A percentile compares a stretch with the other conserved stretches of the same genome.
Evolutionary conservation across 1,139 yeast species (phyloP).

Genomic region (Torulaspora globosa): DNA sequence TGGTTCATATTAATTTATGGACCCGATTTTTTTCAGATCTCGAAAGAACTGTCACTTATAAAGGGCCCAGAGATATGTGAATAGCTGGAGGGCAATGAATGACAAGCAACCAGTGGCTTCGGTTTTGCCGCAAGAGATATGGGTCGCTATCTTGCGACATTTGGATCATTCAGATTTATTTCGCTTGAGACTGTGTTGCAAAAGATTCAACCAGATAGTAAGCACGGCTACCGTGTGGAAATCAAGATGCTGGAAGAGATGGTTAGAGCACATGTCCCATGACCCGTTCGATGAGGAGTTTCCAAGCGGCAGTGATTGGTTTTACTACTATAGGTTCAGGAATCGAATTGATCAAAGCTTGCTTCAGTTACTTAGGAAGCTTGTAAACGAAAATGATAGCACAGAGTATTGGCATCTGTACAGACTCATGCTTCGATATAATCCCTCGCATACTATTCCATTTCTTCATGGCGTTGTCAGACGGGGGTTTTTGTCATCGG

Average conservation of each 20-base stretch:
- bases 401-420: conserved; percentile 10
- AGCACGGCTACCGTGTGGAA: conserved; percentile 18
- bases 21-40: background rate
- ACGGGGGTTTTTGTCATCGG: conserved; percentile 3
- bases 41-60: background rate
- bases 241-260: conserved; percentile 16
- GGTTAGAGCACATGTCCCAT: conserved; percentile 15
- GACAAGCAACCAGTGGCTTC: background rate
- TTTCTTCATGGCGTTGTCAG: conserved; percentile 8
- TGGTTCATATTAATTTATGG: too few relatives aligned
- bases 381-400: conserved; percentile 6
- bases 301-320: conserved; percentile 17
- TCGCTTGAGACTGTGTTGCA: conserved; percentile 17
- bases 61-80: background rate
- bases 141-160: conserved; percentile 17
- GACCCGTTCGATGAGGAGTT: conserved; percentile 8
- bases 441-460: conserved; percentile 10
- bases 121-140: conserved; percentile 17
- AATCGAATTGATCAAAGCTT: conserved; percentile 12
- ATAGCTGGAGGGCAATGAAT: background rate
- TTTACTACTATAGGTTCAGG: conserved; percentile 18
- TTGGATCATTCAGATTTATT: conserved; percentile 15
- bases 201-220: conserved; percentile 13
- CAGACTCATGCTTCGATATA: conserved; percentile 7
- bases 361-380: conserved; percentile 3